phyloP scores from a whole-genome alignment of 2,329 filamentous ascomycete genomes.

The Sphaceloma murrayae region DNA sequence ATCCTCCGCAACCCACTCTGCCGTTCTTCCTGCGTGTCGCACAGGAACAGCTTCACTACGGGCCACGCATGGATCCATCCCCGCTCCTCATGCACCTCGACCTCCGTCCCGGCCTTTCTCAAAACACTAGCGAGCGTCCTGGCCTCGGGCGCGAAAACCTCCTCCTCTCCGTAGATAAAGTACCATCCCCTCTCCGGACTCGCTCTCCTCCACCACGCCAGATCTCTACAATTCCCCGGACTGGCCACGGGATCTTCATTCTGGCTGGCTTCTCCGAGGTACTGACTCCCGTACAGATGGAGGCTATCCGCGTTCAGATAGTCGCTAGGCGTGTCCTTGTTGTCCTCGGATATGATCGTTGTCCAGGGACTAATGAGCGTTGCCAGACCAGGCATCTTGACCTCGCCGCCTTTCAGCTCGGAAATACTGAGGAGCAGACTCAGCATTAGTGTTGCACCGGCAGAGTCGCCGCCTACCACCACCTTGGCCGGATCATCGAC shows the following conservation, averaged over 20 bases:
- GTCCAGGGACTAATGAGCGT: slow-evolving; percentile 74
- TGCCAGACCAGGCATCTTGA: slow-evolving; percentile 50
- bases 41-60: slow-evolving; percentile 53
- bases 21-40: slow-evolving; percentile 38
- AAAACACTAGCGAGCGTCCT: slow-evolving; percentile 49
- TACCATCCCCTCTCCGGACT: slow-evolving; percentile 58
- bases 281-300: slow-evolving; percentile 60
- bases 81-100: slow-evolving; percentile 51
- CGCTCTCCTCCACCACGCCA: slow-evolving; percentile 56
- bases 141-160: slow-evolving; percentile 66
- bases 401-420: slow-evolving; percentile 35
- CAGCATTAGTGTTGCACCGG: slow-evolving; percentile 64
- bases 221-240: slow-evolving; percentile 59
- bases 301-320: slow-evolving; percentile 61
- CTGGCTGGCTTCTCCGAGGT: slow-evolving; percentile 46
- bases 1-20: slow-evolving; percentile 40
- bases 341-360: slow-evolving; percentile 57
- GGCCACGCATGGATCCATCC: slow-evolving; percentile 76
- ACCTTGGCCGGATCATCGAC: slow-evolving; percentile 52
- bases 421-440: slow-evolving; percentile 62
- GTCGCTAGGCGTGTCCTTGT: slow-evolving; percentile 62
- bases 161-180: slow-evolving; percentile 64
- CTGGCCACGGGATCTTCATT: slow-evolving; percentile 52
- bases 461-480: slow-evolving; percentile 68
- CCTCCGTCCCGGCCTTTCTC: slow-evolving; percentile 42